phyloP scores from a whole-genome alignment of 257 asterid species.

The Solanum bukasovii region DNA sequence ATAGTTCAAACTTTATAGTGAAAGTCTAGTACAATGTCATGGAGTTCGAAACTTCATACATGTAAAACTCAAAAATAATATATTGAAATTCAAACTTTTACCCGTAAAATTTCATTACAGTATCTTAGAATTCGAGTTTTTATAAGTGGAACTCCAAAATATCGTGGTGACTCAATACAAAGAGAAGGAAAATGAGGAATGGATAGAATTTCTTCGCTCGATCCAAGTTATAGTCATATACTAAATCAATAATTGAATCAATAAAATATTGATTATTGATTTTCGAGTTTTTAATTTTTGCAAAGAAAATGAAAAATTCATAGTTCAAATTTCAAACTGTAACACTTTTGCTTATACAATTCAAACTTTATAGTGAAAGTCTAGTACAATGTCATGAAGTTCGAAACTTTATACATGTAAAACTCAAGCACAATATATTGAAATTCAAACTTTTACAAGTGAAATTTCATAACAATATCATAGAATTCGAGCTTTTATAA shows the following conservation, averaged over 20 bases:
- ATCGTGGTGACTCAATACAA: background rate
- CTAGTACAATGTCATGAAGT: background rate
- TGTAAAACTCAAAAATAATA: background rate
- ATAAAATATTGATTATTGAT: too few species aligned
- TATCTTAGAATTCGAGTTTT: background rate
- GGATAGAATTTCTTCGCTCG: too few species aligned
- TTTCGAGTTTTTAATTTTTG: background rate
- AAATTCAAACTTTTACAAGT: too few species aligned
- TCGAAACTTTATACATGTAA: background rate
- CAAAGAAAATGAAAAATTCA: background rate
- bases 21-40: background rate
- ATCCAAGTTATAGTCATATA: too few species aligned
- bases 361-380: background rate
- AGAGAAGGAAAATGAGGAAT: background rate
- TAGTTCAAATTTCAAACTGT: background rate
- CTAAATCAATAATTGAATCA: too few species aligned
- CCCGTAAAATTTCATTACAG: background rate
- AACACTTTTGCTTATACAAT: background rate
- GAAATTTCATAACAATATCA: too few species aligned
- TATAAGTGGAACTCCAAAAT: background rate
- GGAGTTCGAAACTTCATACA: background rate
- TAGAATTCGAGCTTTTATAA: too few species aligned
- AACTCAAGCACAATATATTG: background rate
- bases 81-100: background rate
- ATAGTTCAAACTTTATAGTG: background rate